These are phyloP conservation scores for Exophiala alcalophila DNA, from an alignment of 2,329 filamentous ascomycete species.

Conservation along the genomic window DNA sequence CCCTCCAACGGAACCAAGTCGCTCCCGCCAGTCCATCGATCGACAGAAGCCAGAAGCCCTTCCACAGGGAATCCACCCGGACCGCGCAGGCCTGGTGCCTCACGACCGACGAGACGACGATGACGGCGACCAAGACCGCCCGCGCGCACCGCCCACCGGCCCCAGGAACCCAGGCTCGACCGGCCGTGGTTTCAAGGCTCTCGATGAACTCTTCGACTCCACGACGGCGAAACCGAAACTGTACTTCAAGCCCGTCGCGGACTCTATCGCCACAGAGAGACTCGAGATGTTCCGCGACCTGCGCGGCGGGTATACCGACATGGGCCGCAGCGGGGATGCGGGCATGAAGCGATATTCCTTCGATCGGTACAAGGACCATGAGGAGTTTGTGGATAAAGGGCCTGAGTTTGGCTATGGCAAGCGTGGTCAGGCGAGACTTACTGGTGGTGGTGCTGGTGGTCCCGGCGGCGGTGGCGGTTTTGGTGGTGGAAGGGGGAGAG, in stretches of 20 bases:
- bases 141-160: slow-evolving; percentile 11
- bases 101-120: slow-evolving; percentile 4
- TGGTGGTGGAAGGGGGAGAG: slow-evolving; percentile 24
- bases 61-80: slow-evolving; percentile 20
- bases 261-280: slow-evolving; percentile 62
- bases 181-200: slow-evolving; percentile 50
- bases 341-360: slow-evolving; percentile 71
- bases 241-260: slow-evolving; percentile 64
- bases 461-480: slow-evolving; percentile 21
- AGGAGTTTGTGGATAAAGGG: slow-evolving; percentile 67
- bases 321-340: slow-evolving; percentile 42
- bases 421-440: slow-evolving; percentile 30
- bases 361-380: slow-evolving; percentile 52
- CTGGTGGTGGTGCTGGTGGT: slow-evolving; percentile 34
- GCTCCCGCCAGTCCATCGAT: slow-evolving; percentile 14
- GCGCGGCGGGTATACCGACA: slow-evolving; percentile 35
- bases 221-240: slow-evolving; percentile 62
- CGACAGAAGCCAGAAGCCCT: slow-evolving; percentile 6
- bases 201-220: slow-evolving; percentile 60
- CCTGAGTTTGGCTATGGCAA: slow-evolving; percentile 58
- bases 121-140: slow-evolving; percentile 17
- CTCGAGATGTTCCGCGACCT: slow-evolving; percentile 57
- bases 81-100: slow-evolving; percentile 18
- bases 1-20: slow-evolving; percentile 4
- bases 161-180: slow-evolving; percentile 9